A percentile compares a stretch with the other conserved stretches of the same genome.
These are phyloP conservation scores for Cicer chorassanicum DNA, from an alignment of 306 rosid species.

Conservation along the genomic window DNA sequence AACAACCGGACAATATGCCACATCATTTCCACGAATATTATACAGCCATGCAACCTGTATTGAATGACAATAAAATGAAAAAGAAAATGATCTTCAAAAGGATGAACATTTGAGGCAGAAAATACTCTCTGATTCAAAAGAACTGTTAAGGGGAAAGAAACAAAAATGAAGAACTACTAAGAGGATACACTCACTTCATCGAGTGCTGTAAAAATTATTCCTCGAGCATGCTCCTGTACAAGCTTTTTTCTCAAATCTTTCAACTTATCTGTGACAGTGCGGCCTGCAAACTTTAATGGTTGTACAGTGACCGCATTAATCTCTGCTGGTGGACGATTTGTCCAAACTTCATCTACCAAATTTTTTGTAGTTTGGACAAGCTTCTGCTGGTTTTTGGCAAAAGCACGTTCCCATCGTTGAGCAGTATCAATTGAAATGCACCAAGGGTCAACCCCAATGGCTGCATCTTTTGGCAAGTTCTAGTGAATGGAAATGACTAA, in stretches of 20 bases:
- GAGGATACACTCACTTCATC: conserved; percentile 74
- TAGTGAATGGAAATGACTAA: conserved; percentile 42
- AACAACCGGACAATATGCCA: conserved; percentile 88
- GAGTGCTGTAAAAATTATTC: conserved; percentile 76
- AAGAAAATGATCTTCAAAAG: neutral
- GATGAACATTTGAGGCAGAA: conserved; percentile 29
- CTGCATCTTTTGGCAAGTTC: conserved; percentile 75
- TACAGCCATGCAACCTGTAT: conserved; percentile 96
- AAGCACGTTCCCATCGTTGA: conserved; percentile 80
- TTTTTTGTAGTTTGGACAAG: conserved; percentile 77
- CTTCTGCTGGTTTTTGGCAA: conserved; percentile 73
- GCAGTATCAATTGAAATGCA: conserved; percentile 86
- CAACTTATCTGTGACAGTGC: conserved; percentile 83
- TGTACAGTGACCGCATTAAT: conserved; percentile 71
- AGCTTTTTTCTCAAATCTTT: conserved; percentile 74
- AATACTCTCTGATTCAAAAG: conserved; percentile 4
- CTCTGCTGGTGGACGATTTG: conserved; percentile 64
- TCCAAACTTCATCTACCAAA: conserved; percentile 97
- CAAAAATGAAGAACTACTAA: conserved; percentile 2
- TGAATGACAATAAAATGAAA: conserved; percentile 29
- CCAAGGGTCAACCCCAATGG: conserved; percentile 95
- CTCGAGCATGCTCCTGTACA: conserved; percentile 60
- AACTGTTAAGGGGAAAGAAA: conserved; percentile 1
- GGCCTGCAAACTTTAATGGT: conserved; percentile 72
- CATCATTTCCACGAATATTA: conserved; percentile 93